These are phyloP conservation scores for Closterium sp. DNA, from an alignment of 139 green algal species.

Conservation along the genomic window DNA sequence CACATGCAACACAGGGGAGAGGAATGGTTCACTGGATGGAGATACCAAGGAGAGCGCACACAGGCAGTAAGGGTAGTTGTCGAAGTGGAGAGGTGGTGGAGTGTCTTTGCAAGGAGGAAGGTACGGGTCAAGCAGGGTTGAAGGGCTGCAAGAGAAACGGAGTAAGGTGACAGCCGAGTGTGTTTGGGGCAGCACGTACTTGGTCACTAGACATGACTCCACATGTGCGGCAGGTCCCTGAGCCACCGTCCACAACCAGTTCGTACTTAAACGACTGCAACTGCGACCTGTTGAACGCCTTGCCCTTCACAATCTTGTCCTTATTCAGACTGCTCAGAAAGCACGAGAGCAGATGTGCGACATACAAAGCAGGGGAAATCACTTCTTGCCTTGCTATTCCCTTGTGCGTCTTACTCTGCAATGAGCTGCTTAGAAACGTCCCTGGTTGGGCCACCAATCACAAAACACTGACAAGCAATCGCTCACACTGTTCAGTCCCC, in stretches of 20 bases:
- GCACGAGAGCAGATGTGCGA: neutral
- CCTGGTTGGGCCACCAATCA: no score
- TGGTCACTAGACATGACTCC: constrained; percentile 31
- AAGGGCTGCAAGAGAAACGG: neutral
- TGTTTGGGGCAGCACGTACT: neutral
- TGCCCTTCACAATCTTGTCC: neutral
- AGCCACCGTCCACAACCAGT: constrained; percentile 28
- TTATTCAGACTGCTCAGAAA: neutral
- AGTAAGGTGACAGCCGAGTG: neutral
- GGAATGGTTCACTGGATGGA: no score
- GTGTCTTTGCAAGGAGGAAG: neutral
- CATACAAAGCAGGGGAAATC: neutral
- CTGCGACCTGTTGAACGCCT: neutral
- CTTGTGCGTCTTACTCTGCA: no score
- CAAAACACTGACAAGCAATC: neutral
- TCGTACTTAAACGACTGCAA: constrained; percentile 5
- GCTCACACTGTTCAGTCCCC: neutral
- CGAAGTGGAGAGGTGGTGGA: neutral
- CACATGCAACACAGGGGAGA: neutral
- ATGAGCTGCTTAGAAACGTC: no score
- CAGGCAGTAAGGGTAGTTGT: neutral
- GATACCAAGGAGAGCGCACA: neutral
- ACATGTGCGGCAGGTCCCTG: constrained; percentile 28
- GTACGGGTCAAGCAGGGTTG: neutral
- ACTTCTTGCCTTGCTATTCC: neutral